Percentiles rank a stretch among this genome's conserved stretches.
Evolutionary conservation across 257 asterid genomes (phyloP).

Genomic region (Misopates orontium): DNA sequence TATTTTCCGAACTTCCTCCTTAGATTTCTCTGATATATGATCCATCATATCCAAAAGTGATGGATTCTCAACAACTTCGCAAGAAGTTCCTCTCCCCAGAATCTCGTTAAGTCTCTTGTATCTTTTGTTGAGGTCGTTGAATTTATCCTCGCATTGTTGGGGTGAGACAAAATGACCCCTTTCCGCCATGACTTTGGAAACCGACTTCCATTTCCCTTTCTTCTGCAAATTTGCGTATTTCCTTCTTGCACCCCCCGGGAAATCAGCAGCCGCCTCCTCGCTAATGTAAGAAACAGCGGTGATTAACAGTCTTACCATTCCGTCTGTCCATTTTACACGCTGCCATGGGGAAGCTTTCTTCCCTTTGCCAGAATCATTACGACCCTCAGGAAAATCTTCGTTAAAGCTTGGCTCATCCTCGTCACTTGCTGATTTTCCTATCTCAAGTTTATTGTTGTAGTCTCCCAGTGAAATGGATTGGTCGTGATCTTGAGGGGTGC

Average conservation of each 20-base stretch:
- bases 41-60: constrained; percentile 62
- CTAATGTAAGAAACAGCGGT: constrained; percentile 55
- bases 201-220: constrained; percentile 81
- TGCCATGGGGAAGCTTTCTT: constrained; percentile 54
- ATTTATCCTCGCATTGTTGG: constrained; percentile 92
- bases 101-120: constrained; percentile 88
- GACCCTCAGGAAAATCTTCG: neutral
- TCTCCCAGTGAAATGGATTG: too few species aligned
- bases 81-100: constrained; percentile 82
- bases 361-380: constrained; percentile 30
- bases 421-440: constrained; percentile 6
- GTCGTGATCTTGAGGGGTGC: neutral
- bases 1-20: constrained; percentile 77
- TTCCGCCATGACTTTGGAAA: constrained; percentile 85
- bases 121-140: constrained; percentile 84
- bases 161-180: constrained; percentile 83
- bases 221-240: constrained; percentile 59
- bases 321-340: constrained; percentile 65
- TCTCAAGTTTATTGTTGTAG: constrained; percentile 4
- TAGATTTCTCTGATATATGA: constrained; percentile 63
- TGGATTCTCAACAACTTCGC: constrained; percentile 86
- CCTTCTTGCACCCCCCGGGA: constrained; percentile 43
- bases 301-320: constrained; percentile 49
- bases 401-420: constrained; percentile 3
- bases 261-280: constrained; percentile 47